Conservation (phyloP, 1,284 basidiomycete species). For the Tilletia walkeri region DNA sequence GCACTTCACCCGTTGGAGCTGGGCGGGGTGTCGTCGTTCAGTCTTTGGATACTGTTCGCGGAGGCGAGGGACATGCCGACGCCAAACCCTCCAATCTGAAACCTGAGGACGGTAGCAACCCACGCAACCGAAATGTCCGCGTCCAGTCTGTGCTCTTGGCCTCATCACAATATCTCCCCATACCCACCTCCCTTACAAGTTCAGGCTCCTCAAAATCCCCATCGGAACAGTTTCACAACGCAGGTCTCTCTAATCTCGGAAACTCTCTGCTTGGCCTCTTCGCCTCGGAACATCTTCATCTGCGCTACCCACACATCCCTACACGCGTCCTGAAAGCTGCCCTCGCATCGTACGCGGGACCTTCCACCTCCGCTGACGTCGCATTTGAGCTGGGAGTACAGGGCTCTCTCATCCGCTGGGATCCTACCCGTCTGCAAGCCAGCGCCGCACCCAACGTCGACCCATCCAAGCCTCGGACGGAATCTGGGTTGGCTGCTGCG, state of each 20-base stretch:
- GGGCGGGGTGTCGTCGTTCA: constrained; percentile 13
- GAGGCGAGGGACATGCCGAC: constrained; percentile 19
- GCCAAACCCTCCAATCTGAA: constrained; percentile 12
- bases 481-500: constrained; percentile 4
- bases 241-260: constrained; percentile 74
- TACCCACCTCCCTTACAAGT: constrained; percentile 12
- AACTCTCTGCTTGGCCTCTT: constrained; percentile 90
- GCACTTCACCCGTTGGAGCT: background rate
- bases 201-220: background rate
- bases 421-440: constrained; percentile 27
- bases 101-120: background rate
- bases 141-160: constrained; percentile 16
- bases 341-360: constrained; percentile 85
- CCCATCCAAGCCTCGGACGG: constrained; percentile 59
- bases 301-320: constrained; percentile 84
- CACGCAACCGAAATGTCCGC: background rate
- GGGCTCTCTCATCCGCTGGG: constrained; percentile 53
- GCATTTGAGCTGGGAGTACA: constrained; percentile 63
- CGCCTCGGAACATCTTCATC: constrained; percentile 78
- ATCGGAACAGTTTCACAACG: constrained; percentile 64
- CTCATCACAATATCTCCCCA: constrained; percentile 15
- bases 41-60: background rate
- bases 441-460: constrained; percentile 63
- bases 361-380: constrained; percentile 75
- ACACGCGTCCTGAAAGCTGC: constrained; percentile 85